phyloP scores from a whole-genome alignment of 177 flowering plant genomes.

The Vitis hybrid region DNA sequence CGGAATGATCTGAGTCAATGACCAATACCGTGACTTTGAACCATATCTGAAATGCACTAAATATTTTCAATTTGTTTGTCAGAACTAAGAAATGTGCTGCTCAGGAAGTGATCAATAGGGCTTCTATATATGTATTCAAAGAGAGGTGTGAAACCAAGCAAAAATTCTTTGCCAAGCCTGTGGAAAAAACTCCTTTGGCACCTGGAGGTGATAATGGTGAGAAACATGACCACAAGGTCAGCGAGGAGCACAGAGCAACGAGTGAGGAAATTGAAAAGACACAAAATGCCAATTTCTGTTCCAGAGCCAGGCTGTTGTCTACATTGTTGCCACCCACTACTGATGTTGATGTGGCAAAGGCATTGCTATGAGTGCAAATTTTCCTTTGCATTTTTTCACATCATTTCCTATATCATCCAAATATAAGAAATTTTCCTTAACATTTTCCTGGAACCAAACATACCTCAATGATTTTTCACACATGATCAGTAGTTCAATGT shows the following conservation, averaged over 20 bases:
- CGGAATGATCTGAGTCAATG: too few relatives aligned
- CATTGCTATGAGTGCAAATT: slow-evolving; percentile 29
- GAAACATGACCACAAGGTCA: slow-evolving; percentile 39
- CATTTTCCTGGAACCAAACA: too few relatives aligned
- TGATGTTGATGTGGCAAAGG: slow-evolving; percentile 40
- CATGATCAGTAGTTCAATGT: too few relatives aligned
- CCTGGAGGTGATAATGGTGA: slow-evolving; percentile 42
- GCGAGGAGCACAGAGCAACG: slow-evolving; percentile 39
- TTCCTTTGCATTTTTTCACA: too few relatives aligned
- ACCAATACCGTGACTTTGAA: too few relatives aligned
- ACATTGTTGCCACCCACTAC: slow-evolving; percentile 31
- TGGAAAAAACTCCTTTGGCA: slow-evolving; percentile 28
- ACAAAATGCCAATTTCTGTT: slow-evolving; percentile 25
- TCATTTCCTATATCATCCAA: too few relatives aligned
- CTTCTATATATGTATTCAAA: slow-evolving; percentile 30
- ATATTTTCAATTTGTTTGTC: slow-evolving; percentile 21
- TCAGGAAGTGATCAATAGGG: slow-evolving; percentile 41
- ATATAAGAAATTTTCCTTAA: too few relatives aligned
- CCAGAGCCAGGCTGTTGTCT: slow-evolving; percentile 26
- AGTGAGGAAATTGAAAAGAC: slow-evolving; percentile 38
- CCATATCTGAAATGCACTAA: too few relatives aligned
- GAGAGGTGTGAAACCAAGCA: slow-evolving; percentile 34
- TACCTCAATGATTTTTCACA: too few relatives aligned
- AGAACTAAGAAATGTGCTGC: slow-evolving; percentile 42
- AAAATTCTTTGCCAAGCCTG: slow-evolving; percentile 29